A percentile compares a stretch with the other conserved stretches of the same genome.
These are phyloP conservation scores for Akebia trifoliata DNA, from an alignment of 164 flowering plant species.

Conservation along the genomic window DNA sequence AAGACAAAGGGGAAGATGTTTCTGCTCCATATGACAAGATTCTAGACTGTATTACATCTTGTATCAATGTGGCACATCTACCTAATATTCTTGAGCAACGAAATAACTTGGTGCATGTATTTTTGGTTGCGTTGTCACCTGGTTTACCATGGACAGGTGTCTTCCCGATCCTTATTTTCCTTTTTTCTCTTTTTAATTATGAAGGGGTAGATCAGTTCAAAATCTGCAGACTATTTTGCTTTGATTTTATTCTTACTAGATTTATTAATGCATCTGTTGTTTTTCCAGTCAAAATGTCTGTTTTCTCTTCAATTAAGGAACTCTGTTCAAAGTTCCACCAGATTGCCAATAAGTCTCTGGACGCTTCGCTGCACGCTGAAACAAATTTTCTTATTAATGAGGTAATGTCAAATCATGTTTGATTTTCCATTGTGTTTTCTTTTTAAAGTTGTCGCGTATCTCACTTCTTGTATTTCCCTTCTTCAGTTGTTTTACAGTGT, in stretches of 20 bases:
- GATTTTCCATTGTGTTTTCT: background rate
- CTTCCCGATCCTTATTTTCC: conserved; percentile 9
- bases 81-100: conserved; percentile 54
- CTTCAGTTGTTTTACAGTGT: conserved; percentile 49
- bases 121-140: conserved; percentile 42
- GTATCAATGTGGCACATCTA: conserved; percentile 51
- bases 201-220: background rate
- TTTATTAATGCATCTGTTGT: conserved; percentile 12
- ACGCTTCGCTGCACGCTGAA: conserved; percentile 20
- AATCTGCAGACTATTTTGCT: background rate
- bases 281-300: conserved; percentile 76
- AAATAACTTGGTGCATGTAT: conserved; percentile 47
- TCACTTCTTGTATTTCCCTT: conserved; percentile 14
- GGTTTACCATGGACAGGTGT: conserved; percentile 75
- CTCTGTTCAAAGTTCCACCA: conserved; percentile 51
- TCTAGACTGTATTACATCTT: conserved; percentile 58
- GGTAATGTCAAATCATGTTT: conserved; percentile 33
- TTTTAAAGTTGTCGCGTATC: background rate
- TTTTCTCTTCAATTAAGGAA: conserved; percentile 59
- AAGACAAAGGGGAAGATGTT: conserved; percentile 40
- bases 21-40: conserved; percentile 57
- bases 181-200: background rate
- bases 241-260: background rate
- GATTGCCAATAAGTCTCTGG: conserved; percentile 22
- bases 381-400: conserved; percentile 42